These are phyloP conservation scores for Alternaria sp. DNA, from an alignment of 2,329 filamentous ascomycete species.

Conservation along the genomic window DNA sequence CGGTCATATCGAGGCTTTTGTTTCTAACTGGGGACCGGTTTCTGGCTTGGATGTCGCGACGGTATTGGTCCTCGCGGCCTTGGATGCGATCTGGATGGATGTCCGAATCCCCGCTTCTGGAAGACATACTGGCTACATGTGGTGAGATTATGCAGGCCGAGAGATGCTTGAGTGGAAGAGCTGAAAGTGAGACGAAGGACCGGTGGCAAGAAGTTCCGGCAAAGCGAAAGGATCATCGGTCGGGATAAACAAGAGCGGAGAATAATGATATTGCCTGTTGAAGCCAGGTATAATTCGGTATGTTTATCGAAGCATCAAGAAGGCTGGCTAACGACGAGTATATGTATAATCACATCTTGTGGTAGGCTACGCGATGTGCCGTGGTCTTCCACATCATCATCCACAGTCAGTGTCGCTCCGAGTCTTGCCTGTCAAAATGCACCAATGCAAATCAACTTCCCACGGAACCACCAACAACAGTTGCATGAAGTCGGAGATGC, in stretches of 20 bases:
- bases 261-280: background rate
- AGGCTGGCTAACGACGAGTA: background rate
- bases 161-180: background rate
- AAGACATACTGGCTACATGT: background rate
- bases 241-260: background rate
- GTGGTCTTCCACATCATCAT: background rate
- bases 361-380: background rate
- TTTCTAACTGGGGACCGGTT: background rate
- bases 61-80: background rate
- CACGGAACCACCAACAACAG: background rate
- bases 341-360: background rate
- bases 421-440: background rate
- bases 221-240: background rate
- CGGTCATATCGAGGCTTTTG: background rate
- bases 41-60: background rate
- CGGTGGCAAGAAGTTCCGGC: background rate
- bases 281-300: background rate
- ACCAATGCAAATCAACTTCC: background rate
- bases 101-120: background rate
- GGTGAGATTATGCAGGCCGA: background rate
- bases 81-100: background rate
- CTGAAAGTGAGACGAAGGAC: background rate
- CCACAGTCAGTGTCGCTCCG: background rate
- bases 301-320: background rate
- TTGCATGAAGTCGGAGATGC: background rate